Conservation (phyloP, 176 grass and related monocot species). For the Oryza nivara region DNA sequence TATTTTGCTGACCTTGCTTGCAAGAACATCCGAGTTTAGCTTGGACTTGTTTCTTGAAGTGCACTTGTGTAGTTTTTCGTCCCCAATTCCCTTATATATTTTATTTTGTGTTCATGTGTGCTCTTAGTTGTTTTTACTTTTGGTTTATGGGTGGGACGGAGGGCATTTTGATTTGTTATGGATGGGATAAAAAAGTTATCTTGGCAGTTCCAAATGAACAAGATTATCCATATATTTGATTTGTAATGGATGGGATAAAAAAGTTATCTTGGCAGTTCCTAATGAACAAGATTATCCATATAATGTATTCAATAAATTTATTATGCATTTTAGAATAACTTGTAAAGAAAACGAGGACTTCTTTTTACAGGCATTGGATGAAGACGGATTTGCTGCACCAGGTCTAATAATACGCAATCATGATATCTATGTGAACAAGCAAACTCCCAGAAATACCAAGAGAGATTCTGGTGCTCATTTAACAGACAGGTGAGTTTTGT, state of each 20-base stretch:
- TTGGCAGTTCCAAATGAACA: not conserved
- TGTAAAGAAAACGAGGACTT: not conserved
- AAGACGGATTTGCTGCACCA: constrained; percentile 83
- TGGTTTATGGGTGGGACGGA: not conserved
- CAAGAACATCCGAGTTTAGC: not conserved
- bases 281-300: not conserved
- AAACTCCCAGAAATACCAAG: constrained; percentile 42
- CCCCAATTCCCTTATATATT: constrained; percentile 1
- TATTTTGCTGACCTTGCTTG: not conserved
- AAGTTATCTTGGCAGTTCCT: too few species aligned
- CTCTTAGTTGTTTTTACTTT: not conserved
- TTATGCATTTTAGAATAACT: not conserved
- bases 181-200: not conserved
- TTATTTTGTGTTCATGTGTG: not conserved
- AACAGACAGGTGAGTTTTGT: constrained; percentile 47
- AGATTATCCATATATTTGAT: not conserved
- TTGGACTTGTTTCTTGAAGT: not conserved
- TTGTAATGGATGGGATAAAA: too few species aligned
- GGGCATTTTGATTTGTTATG: not conserved
- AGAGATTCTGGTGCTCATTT: constrained; percentile 23
- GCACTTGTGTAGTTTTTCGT: not conserved
- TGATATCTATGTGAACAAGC: constrained; percentile 89
- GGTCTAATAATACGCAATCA: constrained; percentile 95
- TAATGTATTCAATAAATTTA: not conserved
- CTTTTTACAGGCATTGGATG: constrained; percentile 75